Evolutionary conservation across 2,329 filamentous ascomycete genomes (phyloP), one percentile per base, ranked within the genome.

Genomic region (Clarireedia sp.): DNA sequence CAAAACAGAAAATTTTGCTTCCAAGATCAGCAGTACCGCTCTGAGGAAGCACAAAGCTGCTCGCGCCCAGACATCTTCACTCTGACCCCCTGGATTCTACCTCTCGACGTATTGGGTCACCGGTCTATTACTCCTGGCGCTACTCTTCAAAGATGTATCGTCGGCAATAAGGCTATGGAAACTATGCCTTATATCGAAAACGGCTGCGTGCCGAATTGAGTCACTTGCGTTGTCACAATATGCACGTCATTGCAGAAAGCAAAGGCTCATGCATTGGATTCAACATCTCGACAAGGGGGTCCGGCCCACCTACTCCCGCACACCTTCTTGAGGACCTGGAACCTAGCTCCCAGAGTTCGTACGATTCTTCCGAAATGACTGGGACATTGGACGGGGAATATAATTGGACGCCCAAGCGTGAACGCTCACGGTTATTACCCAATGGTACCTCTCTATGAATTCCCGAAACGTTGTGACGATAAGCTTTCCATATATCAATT

Each of bases 21-120:
- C 81, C 59, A 97, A 96, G 73, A 88, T 96, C 63, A 95, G 90
- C 75, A 96, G 91, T 72, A 95, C 91, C 0, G 87, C 87, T 56
- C 95, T 96, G 63, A 77, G 86, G 61, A 77, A 78, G 59, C 75
- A 76, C 43, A 71, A 62, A 60, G 62, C 66, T 5, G 67, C 69
- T 48, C 57, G 51, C 8, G 51, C 58, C 44, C 54, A 48, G 10
- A 57, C 14, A 8, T 62, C 61, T 19, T 61, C 60, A 37, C 58
- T 64, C 17, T 64, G 57, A 54, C 43, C 29, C 17, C n/a, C 40
- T 46, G 49, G 17, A 23, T 36, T 10, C 9, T 23, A 19, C 19
- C n/a, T 26, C 37, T 23, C 41, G 12, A 12, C 41, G 41, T 19
- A 41, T 41, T 41, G 16, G 38, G 7, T 41, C 16, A 41, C 7